Conservation (phyloP, 179 eudicot genomes). For the Heliamphora pulchella region DNA sequence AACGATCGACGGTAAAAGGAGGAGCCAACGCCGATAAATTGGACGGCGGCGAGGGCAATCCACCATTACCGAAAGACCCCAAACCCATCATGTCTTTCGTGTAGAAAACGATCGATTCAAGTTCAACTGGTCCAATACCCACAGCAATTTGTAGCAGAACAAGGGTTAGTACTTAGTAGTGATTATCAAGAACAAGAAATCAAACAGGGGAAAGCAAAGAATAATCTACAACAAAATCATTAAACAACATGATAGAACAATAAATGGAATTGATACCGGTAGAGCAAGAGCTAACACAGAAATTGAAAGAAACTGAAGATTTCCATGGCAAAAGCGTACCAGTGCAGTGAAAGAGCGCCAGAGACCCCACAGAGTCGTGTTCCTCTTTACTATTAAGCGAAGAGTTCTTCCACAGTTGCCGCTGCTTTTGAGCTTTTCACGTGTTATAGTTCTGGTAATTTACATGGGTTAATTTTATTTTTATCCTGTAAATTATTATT, state of each 20-base stretch:
- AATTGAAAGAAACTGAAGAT: no score
- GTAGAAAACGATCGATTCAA: constrained; percentile 1
- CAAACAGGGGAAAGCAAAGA: neutral
- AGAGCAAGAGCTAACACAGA: no score
- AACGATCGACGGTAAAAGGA: constrained; percentile 68
- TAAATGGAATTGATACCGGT: neutral
- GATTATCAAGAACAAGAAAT: constrained; percentile 3
- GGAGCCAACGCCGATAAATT: constrained; percentile 84
- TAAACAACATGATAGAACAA: no score
- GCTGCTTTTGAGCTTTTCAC: no score
- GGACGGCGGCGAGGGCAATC: constrained; percentile 47
- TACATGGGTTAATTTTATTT: no score
- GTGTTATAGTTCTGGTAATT: no score
- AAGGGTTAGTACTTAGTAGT: neutral
- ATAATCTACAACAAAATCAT: neutral
- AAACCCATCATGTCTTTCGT: constrained; percentile 45
- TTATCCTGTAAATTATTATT: no score
- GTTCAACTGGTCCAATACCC: constrained; percentile 26
- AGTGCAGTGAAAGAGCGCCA: no score
- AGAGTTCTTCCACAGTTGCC: no score
- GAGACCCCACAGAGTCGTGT: no score
- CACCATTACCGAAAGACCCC: constrained; percentile 42
- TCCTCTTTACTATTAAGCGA: no score
- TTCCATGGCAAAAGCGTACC: no score
- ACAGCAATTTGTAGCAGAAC: constrained; percentile 11